Percentiles rank a stretch among this genome's conserved stretches.
phyloP scores from a whole-genome alignment of 2,329 filamentous ascomycete genomes.

The Cladosporium colombiae region DNA sequence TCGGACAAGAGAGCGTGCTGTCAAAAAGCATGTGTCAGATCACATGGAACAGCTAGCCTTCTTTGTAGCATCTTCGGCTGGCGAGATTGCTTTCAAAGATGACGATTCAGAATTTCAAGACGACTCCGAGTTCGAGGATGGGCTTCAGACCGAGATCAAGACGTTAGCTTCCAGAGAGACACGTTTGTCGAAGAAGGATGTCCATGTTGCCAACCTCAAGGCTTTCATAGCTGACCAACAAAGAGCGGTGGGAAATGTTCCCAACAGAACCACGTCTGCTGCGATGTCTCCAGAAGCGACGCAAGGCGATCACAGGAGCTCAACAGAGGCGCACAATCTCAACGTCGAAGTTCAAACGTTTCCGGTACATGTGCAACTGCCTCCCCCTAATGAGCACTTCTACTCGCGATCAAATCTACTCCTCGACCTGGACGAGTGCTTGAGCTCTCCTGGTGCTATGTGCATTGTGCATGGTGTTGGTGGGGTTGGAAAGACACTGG shows the following conservation, averaged over 20 bases:
- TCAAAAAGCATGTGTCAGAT: background rate
- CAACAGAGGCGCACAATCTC: background rate
- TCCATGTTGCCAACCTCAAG: background rate
- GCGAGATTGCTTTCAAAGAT: background rate
- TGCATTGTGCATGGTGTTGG: background rate
- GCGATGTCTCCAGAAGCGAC: background rate
- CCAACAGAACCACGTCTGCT: background rate
- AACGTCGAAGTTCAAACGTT: background rate
- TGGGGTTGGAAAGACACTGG: background rate
- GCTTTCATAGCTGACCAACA: background rate
- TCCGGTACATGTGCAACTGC: background rate
- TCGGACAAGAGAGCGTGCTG: no score
- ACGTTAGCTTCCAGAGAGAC: background rate
- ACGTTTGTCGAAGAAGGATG: background rate
- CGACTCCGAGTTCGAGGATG: background rate
- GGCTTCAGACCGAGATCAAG: background rate
- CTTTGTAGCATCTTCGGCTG: background rate
- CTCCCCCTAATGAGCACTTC: background rate
- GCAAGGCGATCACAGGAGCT: background rate
- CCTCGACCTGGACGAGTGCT: background rate
- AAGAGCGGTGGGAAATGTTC: background rate
- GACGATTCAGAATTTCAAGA: background rate
- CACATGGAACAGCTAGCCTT: background rate
- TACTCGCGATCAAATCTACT: background rate
- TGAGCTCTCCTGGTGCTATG: background rate